Percentiles rank a stretch among this genome's conserved stretches.
These are phyloP conservation scores for Neonectria magnoliae DNA, from an alignment of 2,329 filamentous ascomycete genomes.

Conservation along the genomic window DNA sequence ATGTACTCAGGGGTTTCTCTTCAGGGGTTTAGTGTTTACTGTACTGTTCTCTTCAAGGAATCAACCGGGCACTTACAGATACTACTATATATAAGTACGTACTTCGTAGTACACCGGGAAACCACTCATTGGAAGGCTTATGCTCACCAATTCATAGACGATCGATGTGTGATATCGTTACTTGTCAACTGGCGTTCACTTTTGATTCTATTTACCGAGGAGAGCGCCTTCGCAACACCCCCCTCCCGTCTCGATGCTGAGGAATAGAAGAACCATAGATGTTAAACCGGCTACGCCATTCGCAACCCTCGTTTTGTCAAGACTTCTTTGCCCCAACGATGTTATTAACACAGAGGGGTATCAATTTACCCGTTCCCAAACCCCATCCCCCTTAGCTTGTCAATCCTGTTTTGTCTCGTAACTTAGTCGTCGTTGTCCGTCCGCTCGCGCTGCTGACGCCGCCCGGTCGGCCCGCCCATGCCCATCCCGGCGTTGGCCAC, in stretches of 20 bases:
- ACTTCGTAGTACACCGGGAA: neutral
- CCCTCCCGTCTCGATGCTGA: conserved; percentile 25
- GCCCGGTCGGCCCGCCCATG: conserved; percentile 45
- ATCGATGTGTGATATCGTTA: neutral
- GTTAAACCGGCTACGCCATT: conserved; percentile 52
- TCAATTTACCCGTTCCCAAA: conserved; percentile 38
- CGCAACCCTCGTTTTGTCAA: conserved; percentile 46
- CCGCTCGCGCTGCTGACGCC: conserved; percentile 56
- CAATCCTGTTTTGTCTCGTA: conserved; percentile 28
- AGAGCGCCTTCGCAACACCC: conserved; percentile 15
- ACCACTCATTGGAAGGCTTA: too few relatives aligned
- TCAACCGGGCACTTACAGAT: neutral
- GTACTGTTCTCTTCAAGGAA: neutral
- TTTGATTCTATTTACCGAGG: conserved; percentile 28
- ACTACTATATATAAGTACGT: too few relatives aligned
- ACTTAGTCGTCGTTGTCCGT: conserved; percentile 67
- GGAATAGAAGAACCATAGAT: conserved; percentile 44
- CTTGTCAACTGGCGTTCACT: conserved; percentile 9
- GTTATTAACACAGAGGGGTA: conserved; percentile 48
- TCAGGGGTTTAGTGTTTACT: neutral
- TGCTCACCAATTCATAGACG: neutral
- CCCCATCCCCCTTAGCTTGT: conserved; percentile 17
- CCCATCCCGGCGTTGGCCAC: conserved; percentile 56
- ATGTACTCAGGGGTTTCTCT: neutral
- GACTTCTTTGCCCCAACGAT: conserved; percentile 43